Conservation (phyloP, 768 basidiomycete genomes). For the Tylopilus vinaceipallidus region DNA sequence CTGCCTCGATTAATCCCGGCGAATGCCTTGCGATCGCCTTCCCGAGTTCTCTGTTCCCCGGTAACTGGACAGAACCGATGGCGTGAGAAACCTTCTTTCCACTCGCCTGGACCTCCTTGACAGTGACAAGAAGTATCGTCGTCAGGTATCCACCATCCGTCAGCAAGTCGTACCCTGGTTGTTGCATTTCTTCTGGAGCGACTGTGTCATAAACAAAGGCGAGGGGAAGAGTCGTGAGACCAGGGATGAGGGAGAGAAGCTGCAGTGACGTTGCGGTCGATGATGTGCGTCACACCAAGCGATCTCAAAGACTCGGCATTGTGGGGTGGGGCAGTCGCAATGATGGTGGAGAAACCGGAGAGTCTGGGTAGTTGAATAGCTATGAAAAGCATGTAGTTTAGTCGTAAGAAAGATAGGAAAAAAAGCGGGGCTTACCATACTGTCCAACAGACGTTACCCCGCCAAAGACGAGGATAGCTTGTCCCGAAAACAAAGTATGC, state of each 20-base stretch:
- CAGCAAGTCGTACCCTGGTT: constrained; percentile 31
- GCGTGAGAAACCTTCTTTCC: constrained; percentile 14
- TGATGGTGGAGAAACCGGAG: constrained; percentile 37
- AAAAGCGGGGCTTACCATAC: constrained; percentile 33
- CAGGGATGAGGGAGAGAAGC: constrained; percentile 14
- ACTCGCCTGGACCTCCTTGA: constrained; percentile 16
- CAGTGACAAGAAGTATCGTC: neutral
- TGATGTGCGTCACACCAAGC: constrained; percentile 38
- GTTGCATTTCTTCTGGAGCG: constrained; percentile 30
- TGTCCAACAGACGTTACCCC: constrained; percentile 40
- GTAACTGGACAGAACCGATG: constrained; percentile 8
- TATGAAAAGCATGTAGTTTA: too few species aligned
- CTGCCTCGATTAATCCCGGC: constrained; percentile 10
- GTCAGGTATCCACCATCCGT: constrained; percentile 33
- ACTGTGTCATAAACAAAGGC: constrained; percentile 28
- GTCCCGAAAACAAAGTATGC: constrained; percentile 27
- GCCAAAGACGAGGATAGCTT: constrained; percentile 37
- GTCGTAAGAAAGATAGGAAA: neutral
- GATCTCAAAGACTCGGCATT: constrained; percentile 33
- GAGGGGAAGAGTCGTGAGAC: constrained; percentile 14
- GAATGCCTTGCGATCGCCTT: constrained; percentile 10
- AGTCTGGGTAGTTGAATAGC: constrained; percentile 35
- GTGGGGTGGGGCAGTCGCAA: constrained; percentile 39
- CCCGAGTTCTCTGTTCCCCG: constrained; percentile 13
- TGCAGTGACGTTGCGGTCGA: constrained; percentile 29